phyloP scores from a whole-genome alignment of 2,329 filamentous ascomycete species.

The Fusarium succisae region DNA sequence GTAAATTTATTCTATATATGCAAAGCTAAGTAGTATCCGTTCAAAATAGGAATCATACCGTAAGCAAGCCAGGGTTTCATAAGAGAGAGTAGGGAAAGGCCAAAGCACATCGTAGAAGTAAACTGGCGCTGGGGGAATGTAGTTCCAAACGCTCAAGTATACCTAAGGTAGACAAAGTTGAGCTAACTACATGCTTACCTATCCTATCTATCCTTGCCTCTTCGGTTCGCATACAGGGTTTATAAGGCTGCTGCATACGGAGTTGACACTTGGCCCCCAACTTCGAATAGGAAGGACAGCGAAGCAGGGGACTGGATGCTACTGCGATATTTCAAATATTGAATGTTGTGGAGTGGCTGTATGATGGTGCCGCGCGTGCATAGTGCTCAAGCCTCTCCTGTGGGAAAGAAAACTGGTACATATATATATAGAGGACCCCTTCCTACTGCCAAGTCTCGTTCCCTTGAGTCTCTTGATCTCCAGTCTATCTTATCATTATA shows the following conservation, averaged over 20 bases:
- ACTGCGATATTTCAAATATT: background rate
- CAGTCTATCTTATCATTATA: background rate
- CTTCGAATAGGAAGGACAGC: background rate
- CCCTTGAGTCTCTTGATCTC: background rate
- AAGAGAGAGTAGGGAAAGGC: background rate
- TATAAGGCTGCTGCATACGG: background rate
- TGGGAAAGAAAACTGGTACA: background rate
- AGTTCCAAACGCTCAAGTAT: background rate
- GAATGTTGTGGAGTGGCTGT: background rate
- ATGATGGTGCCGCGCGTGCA: background rate
- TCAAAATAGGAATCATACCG: no score
- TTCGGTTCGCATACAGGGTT: background rate
- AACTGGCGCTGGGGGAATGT: background rate
- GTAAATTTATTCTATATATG: no score
- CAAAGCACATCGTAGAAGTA: background rate
- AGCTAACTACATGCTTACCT: background rate
- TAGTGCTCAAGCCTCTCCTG: background rate
- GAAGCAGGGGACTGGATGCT: no score
- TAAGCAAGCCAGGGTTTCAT: background rate
- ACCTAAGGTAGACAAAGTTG: background rate
- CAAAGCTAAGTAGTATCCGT: background rate
- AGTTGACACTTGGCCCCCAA: background rate
- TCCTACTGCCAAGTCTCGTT: background rate
- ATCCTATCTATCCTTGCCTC: background rate
- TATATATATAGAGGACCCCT: background rate